Base-by-base conservation (phyloP, 805 yeast genomes). In the Pichia phayaonensis region DNA sequence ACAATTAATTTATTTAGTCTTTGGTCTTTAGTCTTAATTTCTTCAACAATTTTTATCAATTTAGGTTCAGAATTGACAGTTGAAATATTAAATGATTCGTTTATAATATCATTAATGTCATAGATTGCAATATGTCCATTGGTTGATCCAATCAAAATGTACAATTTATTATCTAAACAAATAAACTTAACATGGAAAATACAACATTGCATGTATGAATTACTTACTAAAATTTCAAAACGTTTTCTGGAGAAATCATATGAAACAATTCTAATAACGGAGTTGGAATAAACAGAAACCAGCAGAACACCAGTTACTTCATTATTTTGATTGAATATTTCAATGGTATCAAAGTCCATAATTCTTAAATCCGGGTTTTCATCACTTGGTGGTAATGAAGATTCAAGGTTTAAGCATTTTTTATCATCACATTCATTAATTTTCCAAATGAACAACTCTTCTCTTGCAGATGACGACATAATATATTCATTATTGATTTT, bases 401-500 rank as follows among this genome's bases (percentile, higher is more conserved):
- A 76, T 44, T 68, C 68, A 40, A 81, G 72, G 0, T 61, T 61
- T 24, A 84, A 73, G 27, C 75, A 72, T 10, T 63, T 53, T 5
- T 63, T 58, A 12, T 54, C 49, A 16, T 46, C 47, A 31, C 50
- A 46, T 11, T 63, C 54, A 4, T 68, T 65, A 36, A 71, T 65
- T 51, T 76, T 76, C 99, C 99, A 94, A 8, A 88, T 68, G 55
- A 77, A 77, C 43, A 94, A 76, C 67, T 94, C 99, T 64, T 94
- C 99, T 61, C 94, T 79, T 0, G 96, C 95, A 22, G 90, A 86
- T 2, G 87, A 77, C 8, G 83, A 54, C 53, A 79, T 64, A 57
- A 83, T 55, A 57, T 70, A 67, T 2, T 64, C 72, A 0, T 77
- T 70, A 56, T 74, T 76, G 39, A 90, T 70, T 49, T 87, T 79